These are phyloP conservation scores for Macrocystidia cucumis DNA, from an alignment of 1,284 basidiomycete species.

Conservation along the genomic window DNA sequence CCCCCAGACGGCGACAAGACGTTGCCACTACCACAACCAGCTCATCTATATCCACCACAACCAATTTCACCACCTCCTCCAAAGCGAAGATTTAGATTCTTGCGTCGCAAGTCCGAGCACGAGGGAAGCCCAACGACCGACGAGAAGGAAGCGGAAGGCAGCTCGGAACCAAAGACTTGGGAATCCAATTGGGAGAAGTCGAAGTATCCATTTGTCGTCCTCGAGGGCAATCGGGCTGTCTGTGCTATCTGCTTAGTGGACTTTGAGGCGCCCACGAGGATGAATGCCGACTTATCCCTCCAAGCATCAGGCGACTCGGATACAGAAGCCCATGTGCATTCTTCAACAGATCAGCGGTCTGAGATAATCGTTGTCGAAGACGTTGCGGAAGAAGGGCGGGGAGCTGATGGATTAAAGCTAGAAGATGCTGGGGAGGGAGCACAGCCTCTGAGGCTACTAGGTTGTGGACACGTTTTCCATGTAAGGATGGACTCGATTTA, in stretches of 20 bases:
- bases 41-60: slow-evolving; percentile 55
- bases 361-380: slow-evolving; percentile 14
- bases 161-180: slow-evolving; percentile 38
- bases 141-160: slow-evolving; percentile 17
- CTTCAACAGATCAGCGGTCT: slow-evolving; percentile 6
- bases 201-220: slow-evolving; percentile 46
- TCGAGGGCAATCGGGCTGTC: slow-evolving; percentile 72
- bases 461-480: slow-evolving; percentile 79
- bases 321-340: slow-evolving; percentile 6
- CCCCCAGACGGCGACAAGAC: slow-evolving; percentile 47
- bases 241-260: slow-evolving; percentile 80
- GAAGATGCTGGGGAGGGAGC: slow-evolving; percentile 66
- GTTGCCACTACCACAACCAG: slow-evolving; percentile 31
- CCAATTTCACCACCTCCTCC: slow-evolving; percentile 14
- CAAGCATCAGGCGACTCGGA: slow-evolving; percentile 5
- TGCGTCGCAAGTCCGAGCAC: slow-evolving; percentile 18
- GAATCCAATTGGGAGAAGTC: slow-evolving; percentile 41
- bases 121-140: slow-evolving; percentile 12
- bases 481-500: too few relatives aligned
- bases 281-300: slow-evolving; percentile 13
- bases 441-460: slow-evolving; percentile 64
- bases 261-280: slow-evolving; percentile 64
- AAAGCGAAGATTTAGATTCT: slow-evolving; percentile 45
- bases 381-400: slow-evolving; percentile 24
- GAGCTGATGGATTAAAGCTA: slow-evolving; percentile 35